These are phyloP conservation scores for Artemisia tridentata DNA, from an alignment of 129 eudicot species.

Conservation along the genomic window DNA sequence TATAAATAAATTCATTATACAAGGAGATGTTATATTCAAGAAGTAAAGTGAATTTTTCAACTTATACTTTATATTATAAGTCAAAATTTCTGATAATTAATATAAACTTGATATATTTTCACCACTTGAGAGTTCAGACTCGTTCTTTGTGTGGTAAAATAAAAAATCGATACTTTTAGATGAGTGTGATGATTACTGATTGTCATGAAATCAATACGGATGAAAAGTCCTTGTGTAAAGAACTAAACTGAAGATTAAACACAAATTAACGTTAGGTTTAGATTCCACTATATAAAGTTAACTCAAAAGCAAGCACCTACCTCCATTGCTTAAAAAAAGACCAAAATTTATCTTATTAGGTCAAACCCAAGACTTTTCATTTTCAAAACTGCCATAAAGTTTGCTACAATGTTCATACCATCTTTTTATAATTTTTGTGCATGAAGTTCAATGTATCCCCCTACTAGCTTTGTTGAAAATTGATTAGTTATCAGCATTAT, in stretches of 20 bases:
- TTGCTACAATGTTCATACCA: conserved; percentile 25
- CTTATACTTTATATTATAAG: not conserved
- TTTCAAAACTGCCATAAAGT: conserved; percentile 23
- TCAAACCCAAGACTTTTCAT: conserved; percentile 19
- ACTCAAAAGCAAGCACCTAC: not conserved
- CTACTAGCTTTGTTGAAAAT: conserved; percentile 15
- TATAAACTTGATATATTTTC: not conserved
- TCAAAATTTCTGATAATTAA: not conserved
- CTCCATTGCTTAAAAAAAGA: not conserved
- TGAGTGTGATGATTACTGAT: not conserved
- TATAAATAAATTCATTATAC: not conserved
- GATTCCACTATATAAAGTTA: not conserved
- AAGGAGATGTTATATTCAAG: not conserved
- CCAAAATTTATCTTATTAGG: conserved; percentile 12
- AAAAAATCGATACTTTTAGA: not conserved
- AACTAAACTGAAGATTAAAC: not conserved
- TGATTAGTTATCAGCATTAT: conserved; percentile 3
- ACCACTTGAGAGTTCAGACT: not conserved
- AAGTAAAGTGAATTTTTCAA: not conserved
- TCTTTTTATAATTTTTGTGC: conserved; percentile 20
- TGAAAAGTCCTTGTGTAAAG: not conserved
- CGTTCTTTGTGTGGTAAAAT: not conserved
- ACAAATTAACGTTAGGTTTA: not conserved
- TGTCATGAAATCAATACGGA: not conserved
- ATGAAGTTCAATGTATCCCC: conserved; percentile 24